Percentiles rank a stretch among this genome's conserved stretches.
phyloP scores from a whole-genome alignment of 768 basidiomycete genomes.

The Naganishia kalamii region DNA sequence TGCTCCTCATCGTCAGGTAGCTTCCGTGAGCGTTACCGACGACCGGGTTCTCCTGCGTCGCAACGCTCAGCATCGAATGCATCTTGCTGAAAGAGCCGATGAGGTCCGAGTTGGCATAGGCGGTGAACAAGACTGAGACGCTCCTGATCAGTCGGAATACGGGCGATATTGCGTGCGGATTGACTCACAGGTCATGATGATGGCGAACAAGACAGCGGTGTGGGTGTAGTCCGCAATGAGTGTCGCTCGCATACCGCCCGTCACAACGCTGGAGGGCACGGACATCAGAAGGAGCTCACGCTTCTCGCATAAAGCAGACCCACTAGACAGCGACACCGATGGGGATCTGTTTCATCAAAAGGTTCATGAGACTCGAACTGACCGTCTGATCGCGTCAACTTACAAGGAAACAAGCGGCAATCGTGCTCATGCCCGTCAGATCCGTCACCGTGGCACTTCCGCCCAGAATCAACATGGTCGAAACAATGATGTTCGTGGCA shows the following conservation, averaged over 20 bases:
- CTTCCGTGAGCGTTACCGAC: slow-evolving; percentile 75
- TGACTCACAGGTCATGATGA: slow-evolving; percentile 62
- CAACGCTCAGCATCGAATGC: slow-evolving; percentile 68
- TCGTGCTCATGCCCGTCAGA: slow-evolving; percentile 81
- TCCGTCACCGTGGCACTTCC: slow-evolving; percentile 74
- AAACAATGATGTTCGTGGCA: slow-evolving; percentile 86
- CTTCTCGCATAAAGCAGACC: no score
- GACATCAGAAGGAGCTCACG: background rate
- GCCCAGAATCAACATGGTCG: slow-evolving; percentile 65
- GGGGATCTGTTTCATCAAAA: slow-evolving; percentile 48
- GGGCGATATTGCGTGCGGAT: no score
- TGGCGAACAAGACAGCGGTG: slow-evolving; percentile 75
- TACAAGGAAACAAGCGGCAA: slow-evolving; percentile 85
- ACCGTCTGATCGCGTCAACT: background rate
- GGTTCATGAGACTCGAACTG: background rate
- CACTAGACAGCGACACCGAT: slow-evolving; percentile 74
- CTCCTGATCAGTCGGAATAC: background rate
- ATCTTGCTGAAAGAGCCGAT: slow-evolving; percentile 74
- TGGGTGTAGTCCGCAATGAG: slow-evolving; percentile 59
- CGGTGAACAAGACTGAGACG: slow-evolving; percentile 49
- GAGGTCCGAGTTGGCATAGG: slow-evolving; percentile 63
- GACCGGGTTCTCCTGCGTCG: slow-evolving; percentile 57
- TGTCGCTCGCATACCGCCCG: slow-evolving; percentile 46
- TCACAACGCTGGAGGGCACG: slow-evolving; percentile 34
- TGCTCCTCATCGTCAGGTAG: slow-evolving; percentile 74